Conservation (phyloP, 2,329 filamentous ascomycete genomes). For the Epichloe elymi region DNA sequence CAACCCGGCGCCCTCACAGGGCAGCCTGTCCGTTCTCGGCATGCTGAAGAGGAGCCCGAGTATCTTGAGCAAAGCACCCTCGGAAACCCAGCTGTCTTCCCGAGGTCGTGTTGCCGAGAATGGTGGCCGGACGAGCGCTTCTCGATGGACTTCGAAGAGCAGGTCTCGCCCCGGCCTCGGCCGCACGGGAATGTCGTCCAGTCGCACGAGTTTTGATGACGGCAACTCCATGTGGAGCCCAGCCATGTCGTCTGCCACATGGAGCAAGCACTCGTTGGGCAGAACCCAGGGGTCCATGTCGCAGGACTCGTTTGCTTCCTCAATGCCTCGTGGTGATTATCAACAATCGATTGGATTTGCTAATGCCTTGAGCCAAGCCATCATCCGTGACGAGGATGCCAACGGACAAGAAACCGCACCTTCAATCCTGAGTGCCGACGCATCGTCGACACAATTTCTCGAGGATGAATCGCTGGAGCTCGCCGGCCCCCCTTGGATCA, state of each 20-base stretch:
- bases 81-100: constrained; percentile 57
- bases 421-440: constrained; percentile 46
- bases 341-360: constrained; percentile 97
- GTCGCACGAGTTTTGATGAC: constrained; percentile 88
- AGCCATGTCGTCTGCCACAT: constrained; percentile 70
- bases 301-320: constrained; percentile 76
- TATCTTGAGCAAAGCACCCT: constrained; percentile 84
- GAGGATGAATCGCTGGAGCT: constrained; percentile 90
- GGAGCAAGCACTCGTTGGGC: constrained; percentile 87
- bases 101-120: constrained; percentile 66
- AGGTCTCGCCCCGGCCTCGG: constrained; percentile 65
- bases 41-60: constrained; percentile 79
- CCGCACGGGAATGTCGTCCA: constrained; percentile 73
- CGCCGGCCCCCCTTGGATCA: constrained; percentile 92
- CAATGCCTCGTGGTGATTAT: constrained; percentile 65
- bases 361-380: constrained; percentile 90
- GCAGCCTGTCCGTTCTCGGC: constrained; percentile 58
- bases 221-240: constrained; percentile 84
- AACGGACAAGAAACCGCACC: constrained; percentile 33
- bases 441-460: constrained; percentile 51
- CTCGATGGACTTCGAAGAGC: constrained; percentile 74
- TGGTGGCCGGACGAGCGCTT: constrained; percentile 35
- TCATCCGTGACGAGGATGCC: constrained; percentile 74
- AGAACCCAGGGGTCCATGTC: constrained; percentile 87
- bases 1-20: constrained; percentile 31